Base-by-base conservation (phyloP, 495 filamentous ascomycete genomes). In the Diplogelasinospora grovesii region DNA sequence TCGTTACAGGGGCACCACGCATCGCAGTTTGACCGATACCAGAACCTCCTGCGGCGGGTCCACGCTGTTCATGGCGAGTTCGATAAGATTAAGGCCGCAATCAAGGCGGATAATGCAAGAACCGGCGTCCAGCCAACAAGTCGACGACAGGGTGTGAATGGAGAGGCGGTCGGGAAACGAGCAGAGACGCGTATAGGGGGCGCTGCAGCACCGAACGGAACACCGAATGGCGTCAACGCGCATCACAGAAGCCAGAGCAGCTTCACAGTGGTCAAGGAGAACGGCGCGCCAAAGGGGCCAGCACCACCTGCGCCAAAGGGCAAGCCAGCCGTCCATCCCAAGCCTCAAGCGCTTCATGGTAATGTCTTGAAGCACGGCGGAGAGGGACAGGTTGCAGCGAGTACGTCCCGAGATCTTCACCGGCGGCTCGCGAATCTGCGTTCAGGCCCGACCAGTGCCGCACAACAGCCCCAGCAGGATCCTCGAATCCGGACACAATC, bases 21-120 rank as follows among this genome's bases (percentile, higher is more conserved):
- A 45, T 13, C 30, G 6, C 45, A 48, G 15, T 41, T 28, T 10
- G 53, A 53, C n/a, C 59, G 56, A 57, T 77, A 68, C 55, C 72
- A 66, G 56, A 51, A 59, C n/a, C 55, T 79, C 14, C 35, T 48
- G 25, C 69, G 63, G 41, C 60, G 52, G 23, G 43, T 62, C 13
- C 47, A 43, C 7, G 46, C 20, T 22, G 51, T 54, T 22, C 50
- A 70, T 23, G 46, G 53, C 27, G 67, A 67, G 33, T 85, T 82
- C 53, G 59, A 69, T 19, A 56, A 64, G 19, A 78, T 87, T 41
- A 84, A 82, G 57, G 60, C 74, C 2, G 68, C 78, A 19, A 89
- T 90, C 47, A 71, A 75, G 36, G 74, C 77, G 21, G 77, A 88
- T 49, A 86, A 86, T 49, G 48, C 51, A 15, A 67, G 65, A 38